phyloP scores from a whole-genome alignment of 148 eudicot genomes.

The Persicaria maculosa region DNA sequence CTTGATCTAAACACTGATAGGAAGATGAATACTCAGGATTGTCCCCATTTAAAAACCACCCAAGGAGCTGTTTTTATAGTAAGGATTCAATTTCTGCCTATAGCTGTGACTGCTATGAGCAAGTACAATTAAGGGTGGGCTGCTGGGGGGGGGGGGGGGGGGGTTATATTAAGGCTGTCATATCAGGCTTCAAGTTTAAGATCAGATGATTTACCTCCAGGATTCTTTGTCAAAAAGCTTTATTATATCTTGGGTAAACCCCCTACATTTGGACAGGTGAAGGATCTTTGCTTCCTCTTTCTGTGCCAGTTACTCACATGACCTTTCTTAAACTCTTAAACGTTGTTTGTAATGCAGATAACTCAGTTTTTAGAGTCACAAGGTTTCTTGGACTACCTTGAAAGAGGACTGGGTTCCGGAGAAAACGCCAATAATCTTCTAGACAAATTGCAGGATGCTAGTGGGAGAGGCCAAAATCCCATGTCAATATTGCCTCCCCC shows the following conservation, averaged over 20 bases:
- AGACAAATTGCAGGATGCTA: slow-evolving; percentile 97
- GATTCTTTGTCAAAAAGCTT: not conserved
- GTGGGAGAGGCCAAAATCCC: slow-evolving; percentile 94
- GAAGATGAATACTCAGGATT: not conserved
- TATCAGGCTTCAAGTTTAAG: not conserved
- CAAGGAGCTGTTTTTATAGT: not conserved
- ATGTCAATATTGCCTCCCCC: slow-evolving; percentile 66
- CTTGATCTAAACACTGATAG: not conserved
- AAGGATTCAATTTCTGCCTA: not conserved
- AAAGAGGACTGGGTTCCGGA: slow-evolving; percentile 76
- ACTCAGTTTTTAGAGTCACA: slow-evolving; percentile 86
- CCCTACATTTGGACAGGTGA: not conserved
- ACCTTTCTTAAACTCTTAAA: slow-evolving; percentile 12
- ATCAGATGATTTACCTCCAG: not conserved
- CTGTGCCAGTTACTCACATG: not conserved
- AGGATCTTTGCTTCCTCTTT: not conserved
- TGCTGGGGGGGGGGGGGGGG: not conserved
- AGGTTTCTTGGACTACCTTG: slow-evolving; percentile 94
- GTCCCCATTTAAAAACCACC: not conserved
- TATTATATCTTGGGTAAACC: not conserved
- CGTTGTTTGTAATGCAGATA: slow-evolving; percentile 38
- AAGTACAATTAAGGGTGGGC: not conserved
- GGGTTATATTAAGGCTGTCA: not conserved
- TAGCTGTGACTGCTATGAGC: not conserved
- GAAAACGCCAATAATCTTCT: slow-evolving; percentile 71